Conservation (phyloP, 2,329 filamentous ascomycete species). For the Penicillium sp. region DNA sequence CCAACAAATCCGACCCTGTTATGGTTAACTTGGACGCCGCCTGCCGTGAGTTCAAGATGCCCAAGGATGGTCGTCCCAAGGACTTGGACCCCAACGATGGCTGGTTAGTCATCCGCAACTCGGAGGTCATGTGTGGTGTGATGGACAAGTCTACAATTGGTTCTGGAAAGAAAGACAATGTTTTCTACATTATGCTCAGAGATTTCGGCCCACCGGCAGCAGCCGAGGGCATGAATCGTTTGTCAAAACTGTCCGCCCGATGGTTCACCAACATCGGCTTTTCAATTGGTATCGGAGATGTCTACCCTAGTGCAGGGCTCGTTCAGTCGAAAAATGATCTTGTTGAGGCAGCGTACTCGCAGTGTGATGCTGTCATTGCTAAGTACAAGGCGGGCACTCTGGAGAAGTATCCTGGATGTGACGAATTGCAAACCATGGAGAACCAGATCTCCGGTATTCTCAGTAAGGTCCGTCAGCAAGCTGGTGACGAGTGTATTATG, state of each 20-base stretch:
- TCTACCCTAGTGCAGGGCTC: constrained; percentile 75
- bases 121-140: constrained; percentile 92
- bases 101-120: constrained; percentile 92
- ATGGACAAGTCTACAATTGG: constrained; percentile 99
- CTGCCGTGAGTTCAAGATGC: constrained; percentile 67
- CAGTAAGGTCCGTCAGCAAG: constrained; percentile 85
- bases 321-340: constrained; percentile 71
- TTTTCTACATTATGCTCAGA: constrained; percentile 94
- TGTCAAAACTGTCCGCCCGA: constrained; percentile 86
- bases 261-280: constrained; percentile 89
- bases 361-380: constrained; percentile 80
- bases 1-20: constrained; percentile 79
- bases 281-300: constrained; percentile 93
- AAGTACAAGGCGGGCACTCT: constrained; percentile 78
- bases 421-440: constrained; percentile 88
- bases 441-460: constrained; percentile 88
- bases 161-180: constrained; percentile 92
- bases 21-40: constrained; percentile 90
- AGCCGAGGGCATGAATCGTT: constrained; percentile 86
- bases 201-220: constrained; percentile 91
- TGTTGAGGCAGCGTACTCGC: constrained; percentile 73
- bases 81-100: constrained; percentile 82
- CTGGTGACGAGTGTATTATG: constrained; percentile 85
- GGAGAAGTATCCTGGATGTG: constrained; percentile 82
- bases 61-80: constrained; percentile 40